Evolutionary conservation across 1,284 basidiomycete species (phyloP), one percentile per base, ranked within the genome.

Genomic region (Prillingera fragicola): DNA sequence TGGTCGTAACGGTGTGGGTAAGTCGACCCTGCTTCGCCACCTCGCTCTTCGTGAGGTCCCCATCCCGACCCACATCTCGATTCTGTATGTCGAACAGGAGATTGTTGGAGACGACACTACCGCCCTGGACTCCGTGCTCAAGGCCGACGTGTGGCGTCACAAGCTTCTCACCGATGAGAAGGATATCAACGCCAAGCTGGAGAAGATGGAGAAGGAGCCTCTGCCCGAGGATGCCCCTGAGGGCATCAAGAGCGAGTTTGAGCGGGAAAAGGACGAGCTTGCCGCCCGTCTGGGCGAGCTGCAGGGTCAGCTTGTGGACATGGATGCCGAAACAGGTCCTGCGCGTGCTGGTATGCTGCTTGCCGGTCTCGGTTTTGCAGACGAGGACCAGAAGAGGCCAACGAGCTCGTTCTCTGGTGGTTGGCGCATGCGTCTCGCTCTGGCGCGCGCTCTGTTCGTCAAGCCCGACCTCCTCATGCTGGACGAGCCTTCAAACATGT

Each of bases 341-440:
- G 85, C 89, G 5, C 76, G 95, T 50, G 95, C 95, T 15, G 90
- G 90, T 5, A 79, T 86, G 7, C 74, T 97, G 22, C 77, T 98
- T 36, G 89, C 88, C 32, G 92, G 91, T 63, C 79, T 98, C 22
- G 94, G 94, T 12, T 97, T 97, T 73, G 80, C 80, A 52, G 86
- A 94, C 62, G 75, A 76, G 14, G 94, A 97, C 69, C 94, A 97
- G 71, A 76, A 80, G 50, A 77, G 78, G 57, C 81, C 81, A 23
- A 94, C 89, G 5, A 84, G 74, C 64, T 82, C 86, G 2, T 99
- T 99, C 77, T 95, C 89, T 69, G 94, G 95, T 77, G 94, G 95
- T 75, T 99, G 94, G 94, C 80, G 94, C 53, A 97, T 97, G 94
- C 84, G 95, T 70, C 92, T 98, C 50, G 87, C 95, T 13, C 83